Evolutionary conservation across 2,329 filamentous ascomycete species (phyloP), one percentile per base, ranked within the genome.

Genomic region (Phaeoacremonium minimum): DNA sequence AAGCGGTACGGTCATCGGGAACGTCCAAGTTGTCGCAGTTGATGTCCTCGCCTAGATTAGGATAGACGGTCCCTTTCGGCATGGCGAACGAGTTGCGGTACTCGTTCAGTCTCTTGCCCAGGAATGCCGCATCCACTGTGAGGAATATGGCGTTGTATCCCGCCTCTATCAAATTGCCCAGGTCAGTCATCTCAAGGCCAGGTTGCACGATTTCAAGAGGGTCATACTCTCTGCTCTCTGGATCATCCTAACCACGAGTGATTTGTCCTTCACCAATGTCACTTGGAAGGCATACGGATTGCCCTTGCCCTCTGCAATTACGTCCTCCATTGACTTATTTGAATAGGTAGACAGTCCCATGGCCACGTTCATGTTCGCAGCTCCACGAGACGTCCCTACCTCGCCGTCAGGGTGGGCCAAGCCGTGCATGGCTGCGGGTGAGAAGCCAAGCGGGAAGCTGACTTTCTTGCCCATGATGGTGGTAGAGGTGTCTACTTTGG

Each of bases 101-200:
- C 46, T 79, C 73, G 30, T 75, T 72, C 19, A 74, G 57, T 1
- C 75, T 60, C 15, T 67, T 63, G 0, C 74, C 75, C 0, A 78
- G 57, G 1, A 74, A 63, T 0, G 75, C 74, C 0, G 65, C 64
- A 43, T 80, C 75, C 2, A 75, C 71, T 0, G 74, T 71, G 2
- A 80, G 48, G 22, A 80, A 65, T 4, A 79, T 52, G 0, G 73
- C 74, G 40, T 69, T 70, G 50, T 71, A 77, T 6, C 73, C 71
- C 0, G 66, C 60, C 37, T 53, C 58, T 66, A 32, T 31, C n/a
- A n/a, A n/a, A n/a, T n/a, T n/a, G n/a, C n/a, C n/a, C n/a, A n/a
- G n/a, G n/a, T n/a, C n/a, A n/a, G n/a, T n/a, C n/a, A n/a, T n/a
- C n/a, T n/a, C n/a, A n/a, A n/a, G n/a, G n/a, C n/a, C n/a, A n/a